phyloP scores from a whole-genome alignment of 78 protist genomes.

The Dictyostelium brefeldianum region DNA sequence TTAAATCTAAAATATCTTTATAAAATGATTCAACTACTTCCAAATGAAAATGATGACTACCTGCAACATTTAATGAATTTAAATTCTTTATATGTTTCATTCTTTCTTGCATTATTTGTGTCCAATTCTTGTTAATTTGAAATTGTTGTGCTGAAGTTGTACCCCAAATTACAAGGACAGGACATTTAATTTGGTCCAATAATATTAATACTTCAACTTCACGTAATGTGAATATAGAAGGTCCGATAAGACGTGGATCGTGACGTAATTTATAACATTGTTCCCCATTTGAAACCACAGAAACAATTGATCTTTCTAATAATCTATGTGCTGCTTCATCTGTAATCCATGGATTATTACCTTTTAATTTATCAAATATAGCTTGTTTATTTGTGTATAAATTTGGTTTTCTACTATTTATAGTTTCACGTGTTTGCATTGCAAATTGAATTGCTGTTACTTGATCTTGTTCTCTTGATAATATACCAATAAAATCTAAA shows the following conservation, averaged over 20 bases:
- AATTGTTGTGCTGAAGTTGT: conserved; percentile 49
- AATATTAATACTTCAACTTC: conserved; percentile 46
- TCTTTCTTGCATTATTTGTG: conserved; percentile 46
- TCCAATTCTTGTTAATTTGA: conserved; percentile 45
- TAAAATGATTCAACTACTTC: conserved; percentile 10
- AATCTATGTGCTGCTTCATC: conserved; percentile 55
- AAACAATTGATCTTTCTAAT: conserved; percentile 24
- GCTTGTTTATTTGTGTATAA: conserved; percentile 42
- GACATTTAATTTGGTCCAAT: conserved; percentile 35
- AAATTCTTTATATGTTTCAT: conserved; percentile 44
- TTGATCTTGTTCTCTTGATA: conserved; percentile 58
- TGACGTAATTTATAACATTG: conserved; percentile 63
- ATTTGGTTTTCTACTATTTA: conserved; percentile 43
- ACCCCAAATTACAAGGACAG: conserved; percentile 58
- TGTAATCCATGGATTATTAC: conserved; percentile 61
- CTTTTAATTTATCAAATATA: conserved; percentile 51
- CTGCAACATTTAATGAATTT: neutral
- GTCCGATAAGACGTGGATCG: conserved; percentile 52
- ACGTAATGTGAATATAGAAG: conserved; percentile 36
- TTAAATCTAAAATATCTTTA: neutral
- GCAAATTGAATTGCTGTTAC: conserved; percentile 53
- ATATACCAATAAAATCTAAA: conserved; percentile 60
- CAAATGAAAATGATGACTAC: conserved; percentile 69
- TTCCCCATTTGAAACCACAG: conserved; percentile 42
- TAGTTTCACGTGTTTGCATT: conserved; percentile 28